Percentiles rank a stretch among this genome's conserved stretches.
Conservation (phyloP, 495 filamentous ascomycete genomes). For the Tricharina praecox region DNA sequence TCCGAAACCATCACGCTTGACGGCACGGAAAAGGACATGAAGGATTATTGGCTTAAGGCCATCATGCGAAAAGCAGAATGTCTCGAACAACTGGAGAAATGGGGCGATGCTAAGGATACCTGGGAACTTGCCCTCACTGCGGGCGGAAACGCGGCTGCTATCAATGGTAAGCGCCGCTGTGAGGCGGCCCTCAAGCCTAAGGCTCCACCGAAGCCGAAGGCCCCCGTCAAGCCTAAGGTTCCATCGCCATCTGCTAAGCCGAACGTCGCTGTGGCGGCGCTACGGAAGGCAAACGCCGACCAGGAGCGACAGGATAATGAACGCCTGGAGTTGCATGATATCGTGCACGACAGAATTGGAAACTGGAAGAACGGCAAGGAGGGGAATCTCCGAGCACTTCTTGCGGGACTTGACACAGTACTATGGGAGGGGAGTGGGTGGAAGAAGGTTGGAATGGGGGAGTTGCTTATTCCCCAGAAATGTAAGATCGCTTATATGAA, state of each 20-base stretch:
- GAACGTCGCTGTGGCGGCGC: conserved; percentile 44
- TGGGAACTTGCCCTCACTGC: conserved; percentile 74
- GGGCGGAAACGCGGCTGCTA: conserved; percentile 64
- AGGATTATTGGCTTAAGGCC: conserved; percentile 79
- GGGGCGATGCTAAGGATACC: conserved; percentile 59
- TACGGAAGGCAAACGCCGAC: conserved; percentile 66
- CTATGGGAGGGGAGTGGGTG: conserved; percentile 84
- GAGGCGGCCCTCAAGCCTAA: conserved; percentile 62
- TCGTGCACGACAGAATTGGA: conserved; percentile 57
- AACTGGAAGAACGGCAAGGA: conserved; percentile 77
- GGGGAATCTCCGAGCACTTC: conserved; percentile 74
- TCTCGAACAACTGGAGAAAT: conserved; percentile 86
- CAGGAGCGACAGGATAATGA: conserved; percentile 76
- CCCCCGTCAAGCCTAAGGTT: conserved; percentile 31
- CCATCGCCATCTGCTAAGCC: conserved; percentile 25
- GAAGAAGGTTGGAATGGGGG: conserved; percentile 91
- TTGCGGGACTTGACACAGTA: conserved; percentile 76
- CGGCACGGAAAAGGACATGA: conserved; percentile 65
- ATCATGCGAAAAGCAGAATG: conserved; percentile 89
- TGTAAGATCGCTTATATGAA: conserved; percentile 98
- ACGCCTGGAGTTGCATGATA: conserved; percentile 73
- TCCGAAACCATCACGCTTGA: conserved; percentile 47
- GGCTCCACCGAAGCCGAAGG: conserved; percentile 28
- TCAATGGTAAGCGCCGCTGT: conserved; percentile 75
- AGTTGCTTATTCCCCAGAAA: conserved; percentile 73